These are phyloP conservation scores for Pseudopyricularia cyperi DNA, from an alignment of 2,329 filamentous ascomycete genomes.

Conservation along the genomic window DNA sequence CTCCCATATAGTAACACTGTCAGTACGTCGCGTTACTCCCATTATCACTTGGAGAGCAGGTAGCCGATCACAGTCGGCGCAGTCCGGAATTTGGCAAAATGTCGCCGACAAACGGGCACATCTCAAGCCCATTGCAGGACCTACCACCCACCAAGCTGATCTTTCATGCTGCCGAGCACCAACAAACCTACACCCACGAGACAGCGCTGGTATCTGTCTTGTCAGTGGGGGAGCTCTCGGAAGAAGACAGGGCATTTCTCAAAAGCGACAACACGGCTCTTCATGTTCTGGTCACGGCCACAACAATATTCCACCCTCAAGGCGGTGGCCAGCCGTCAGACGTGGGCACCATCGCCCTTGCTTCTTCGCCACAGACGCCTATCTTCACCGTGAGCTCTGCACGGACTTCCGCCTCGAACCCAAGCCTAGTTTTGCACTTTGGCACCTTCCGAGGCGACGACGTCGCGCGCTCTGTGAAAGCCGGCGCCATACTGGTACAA, in stretches of 20 bases:
- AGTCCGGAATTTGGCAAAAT: not conserved
- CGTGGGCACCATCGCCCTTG: conserved; percentile 37
- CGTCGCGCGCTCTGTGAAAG: conserved; percentile 17
- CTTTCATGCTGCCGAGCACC: not conserved
- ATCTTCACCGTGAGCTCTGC: conserved; percentile 42
- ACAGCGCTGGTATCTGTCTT: not conserved
- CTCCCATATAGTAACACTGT: too few species aligned
- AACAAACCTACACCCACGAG: not conserved
- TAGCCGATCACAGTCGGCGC: too few species aligned
- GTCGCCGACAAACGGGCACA: not conserved
- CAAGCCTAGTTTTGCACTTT: conserved; percentile 51
- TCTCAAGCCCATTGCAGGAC: not conserved
- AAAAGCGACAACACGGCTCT: not conserved
- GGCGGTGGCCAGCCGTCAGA: conserved; percentile 65
- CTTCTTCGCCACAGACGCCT: conserved; percentile 7
- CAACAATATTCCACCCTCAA: conserved; percentile 66
- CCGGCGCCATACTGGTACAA: conserved; percentile 36
- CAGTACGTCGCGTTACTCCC: too few species aligned
- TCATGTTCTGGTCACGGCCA: conserved; percentile 27
- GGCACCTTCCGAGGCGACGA: conserved; percentile 33
- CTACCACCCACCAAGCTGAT: not conserved
- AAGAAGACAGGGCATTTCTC: not conserved
- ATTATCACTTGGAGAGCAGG: too few species aligned
- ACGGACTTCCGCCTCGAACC: conserved; percentile 35
- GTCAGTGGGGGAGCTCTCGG: not conserved